These are phyloP conservation scores for Bolboschoenus planiculmis DNA, from an alignment of 176 grass and related monocot genomes.

Conservation along the genomic window DNA sequence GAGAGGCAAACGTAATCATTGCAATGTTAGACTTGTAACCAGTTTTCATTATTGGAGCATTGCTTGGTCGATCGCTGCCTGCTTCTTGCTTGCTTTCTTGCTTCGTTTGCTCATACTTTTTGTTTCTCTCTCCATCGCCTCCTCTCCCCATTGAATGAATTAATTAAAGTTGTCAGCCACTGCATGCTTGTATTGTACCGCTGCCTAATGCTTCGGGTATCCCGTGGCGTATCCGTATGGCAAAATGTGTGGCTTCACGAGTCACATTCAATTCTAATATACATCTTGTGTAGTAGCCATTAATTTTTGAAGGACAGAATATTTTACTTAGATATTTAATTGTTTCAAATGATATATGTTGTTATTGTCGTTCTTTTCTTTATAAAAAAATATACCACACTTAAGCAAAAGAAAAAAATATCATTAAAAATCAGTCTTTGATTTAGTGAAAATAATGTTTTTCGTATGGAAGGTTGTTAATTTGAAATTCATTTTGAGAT, in stretches of 20 bases:
- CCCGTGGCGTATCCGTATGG: not conserved
- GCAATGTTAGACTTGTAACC: slow-evolving; percentile 12
- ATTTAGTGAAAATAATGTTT: no score
- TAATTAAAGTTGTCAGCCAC: slow-evolving; percentile 8
- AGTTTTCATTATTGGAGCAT: slow-evolving; percentile 10
- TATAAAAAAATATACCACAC: no score
- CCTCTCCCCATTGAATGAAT: slow-evolving; percentile 1
- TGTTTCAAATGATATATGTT: no score
- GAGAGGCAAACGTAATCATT: slow-evolving; percentile 1
- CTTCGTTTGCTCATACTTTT: not conserved
- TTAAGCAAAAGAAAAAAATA: no score
- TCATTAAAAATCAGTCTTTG: no score
- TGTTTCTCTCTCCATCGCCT: slow-evolving; percentile 1
- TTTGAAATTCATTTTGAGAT: no score
- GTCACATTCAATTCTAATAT: not conserved
- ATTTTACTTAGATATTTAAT: no score
- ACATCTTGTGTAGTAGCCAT: no score
- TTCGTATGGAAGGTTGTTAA: no score
- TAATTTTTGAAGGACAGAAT: no score
- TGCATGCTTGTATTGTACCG: not conserved
- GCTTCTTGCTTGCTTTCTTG: not conserved
- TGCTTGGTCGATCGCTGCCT: slow-evolving; percentile 15
- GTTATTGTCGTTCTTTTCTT: no score
- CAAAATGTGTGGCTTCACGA: not conserved
- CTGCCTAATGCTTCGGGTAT: not conserved